Conservation (phyloP, 2,329 filamentous ascomycete genomes). For the Fusarium sublunatum region DNA sequence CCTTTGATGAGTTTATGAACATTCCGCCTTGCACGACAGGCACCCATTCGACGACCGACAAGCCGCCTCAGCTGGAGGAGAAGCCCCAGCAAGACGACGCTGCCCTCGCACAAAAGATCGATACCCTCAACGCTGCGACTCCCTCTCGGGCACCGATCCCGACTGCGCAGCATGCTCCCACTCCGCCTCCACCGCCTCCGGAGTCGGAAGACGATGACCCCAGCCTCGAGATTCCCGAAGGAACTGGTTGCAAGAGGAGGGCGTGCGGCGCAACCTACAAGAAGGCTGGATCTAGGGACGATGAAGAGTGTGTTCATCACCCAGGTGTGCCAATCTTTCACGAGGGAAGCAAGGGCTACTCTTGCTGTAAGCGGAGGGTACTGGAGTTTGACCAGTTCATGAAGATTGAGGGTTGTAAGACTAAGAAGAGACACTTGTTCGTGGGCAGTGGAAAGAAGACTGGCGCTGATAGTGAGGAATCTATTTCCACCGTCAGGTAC, state of each 20-base stretch:
- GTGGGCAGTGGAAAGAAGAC: slow-evolving; percentile 79
- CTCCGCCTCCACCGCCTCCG: slow-evolving; percentile 70
- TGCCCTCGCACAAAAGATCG: slow-evolving; percentile 58
- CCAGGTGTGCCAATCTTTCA: slow-evolving; percentile 94
- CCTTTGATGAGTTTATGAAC: slow-evolving; percentile 96
- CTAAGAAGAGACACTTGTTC: slow-evolving; percentile 85
- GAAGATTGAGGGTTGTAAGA: slow-evolving; percentile 91
- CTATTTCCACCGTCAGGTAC: slow-evolving; percentile 80
- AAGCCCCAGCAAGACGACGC: slow-evolving; percentile 59
- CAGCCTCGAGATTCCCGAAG: slow-evolving; percentile 75
- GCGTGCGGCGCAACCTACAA: slow-evolving; percentile 77
- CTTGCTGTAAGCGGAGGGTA: slow-evolving; percentile 94
- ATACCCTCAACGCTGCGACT: slow-evolving; percentile 63
- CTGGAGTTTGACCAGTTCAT: slow-evolving; percentile 98
- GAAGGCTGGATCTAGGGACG: slow-evolving; percentile 68
- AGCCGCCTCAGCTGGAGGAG: slow-evolving; percentile 71
- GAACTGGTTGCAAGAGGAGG: slow-evolving; percentile 80
- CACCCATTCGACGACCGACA: slow-evolving; percentile 89
- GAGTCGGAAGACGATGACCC: slow-evolving; percentile 92
- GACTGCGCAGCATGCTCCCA: slow-evolving; percentile 59
- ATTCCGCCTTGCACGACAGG: slow-evolving; percentile 94
- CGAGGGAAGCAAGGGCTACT: slow-evolving; percentile 97
- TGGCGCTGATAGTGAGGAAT: slow-evolving; percentile 71
- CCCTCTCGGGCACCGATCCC: slow-evolving; percentile 56
- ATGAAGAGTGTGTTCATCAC: slow-evolving; percentile 87